Evolutionary conservation across 2,329 filamentous ascomycete species (phyloP), one percentile per base, ranked within the genome.

Genomic region (Myriangium duriaei): DNA sequence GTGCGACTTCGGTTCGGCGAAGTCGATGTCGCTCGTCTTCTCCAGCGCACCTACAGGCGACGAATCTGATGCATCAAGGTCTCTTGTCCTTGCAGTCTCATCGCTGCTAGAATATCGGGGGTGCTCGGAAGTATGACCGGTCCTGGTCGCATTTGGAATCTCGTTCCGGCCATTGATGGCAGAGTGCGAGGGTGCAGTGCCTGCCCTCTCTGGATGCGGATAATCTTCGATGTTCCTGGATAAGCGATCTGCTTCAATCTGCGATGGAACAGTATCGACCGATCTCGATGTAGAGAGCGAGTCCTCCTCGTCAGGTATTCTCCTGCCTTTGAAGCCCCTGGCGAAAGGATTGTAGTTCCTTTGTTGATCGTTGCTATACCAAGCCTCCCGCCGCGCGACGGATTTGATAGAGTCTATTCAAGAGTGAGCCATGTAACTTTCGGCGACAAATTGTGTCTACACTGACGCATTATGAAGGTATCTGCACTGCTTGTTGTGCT

Each of bases 341-440:
- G 42, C 42, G 31, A 45, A 47, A 10, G 45, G 45, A 24, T 47
- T 47, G 38, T 42, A 43, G 19, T 43, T 45, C 30, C 37, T 34
- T 6, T 15, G 19, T 2, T 41, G 37, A 34, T 43, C 41, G 13
- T 38, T 26, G 21, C 41, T 35, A 17, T 38, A 40, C 41, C 45
- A 45, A 10, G 45, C 45, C n/a, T 41, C 34, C 19, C 42, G 38
- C 11, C 45, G 31, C 4, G 45, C 45, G 17, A 42, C 39, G 5
- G 40, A 42, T 24, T 42, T 41, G 24, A 47, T 47, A 13, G 43
- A 24, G 18, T 47, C 45, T 47, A 29, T 17, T 10, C 24, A 26
- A 31, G 12, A 21, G 29, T 41, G 16, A 40, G 43, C 36, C 40
- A 33, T 42, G 28, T n/a, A 15, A 24, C 11, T 30, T 18, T 32